A percentile compares a stretch with the other conserved stretches of the same genome.
Evolutionary conservation across 768 basidiomycete species (phyloP).

Genomic region (Russula abietina): DNA sequence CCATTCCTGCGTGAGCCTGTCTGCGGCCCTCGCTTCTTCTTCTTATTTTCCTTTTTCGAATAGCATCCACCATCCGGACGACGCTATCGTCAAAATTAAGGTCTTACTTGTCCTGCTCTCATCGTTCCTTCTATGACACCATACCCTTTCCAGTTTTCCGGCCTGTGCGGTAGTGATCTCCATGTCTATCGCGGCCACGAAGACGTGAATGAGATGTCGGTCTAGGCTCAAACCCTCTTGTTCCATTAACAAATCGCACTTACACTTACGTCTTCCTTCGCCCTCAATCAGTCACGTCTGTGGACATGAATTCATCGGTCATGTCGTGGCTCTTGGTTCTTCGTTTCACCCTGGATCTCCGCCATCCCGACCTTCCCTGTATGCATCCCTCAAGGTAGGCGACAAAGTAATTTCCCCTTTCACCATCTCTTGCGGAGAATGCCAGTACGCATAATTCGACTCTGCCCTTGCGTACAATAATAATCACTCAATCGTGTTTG

Average conservation of each 20-base stretch:
- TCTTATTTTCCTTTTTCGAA: background rate
- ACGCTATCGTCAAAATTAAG: conserved; percentile 71
- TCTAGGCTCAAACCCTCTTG: conserved; percentile 11
- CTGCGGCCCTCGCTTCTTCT: background rate
- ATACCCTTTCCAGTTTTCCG: conserved; percentile 44
- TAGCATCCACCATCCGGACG: conserved; percentile 67
- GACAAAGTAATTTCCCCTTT: conserved; percentile 79
- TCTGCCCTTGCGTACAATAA: background rate
- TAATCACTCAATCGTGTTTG: background rate
- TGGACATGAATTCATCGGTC: conserved; percentile 77
- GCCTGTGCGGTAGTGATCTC: conserved; percentile 68
- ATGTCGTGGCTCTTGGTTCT: conserved; percentile 59
- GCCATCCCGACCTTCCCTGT: conserved; percentile 52
- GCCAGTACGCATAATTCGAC: conserved; percentile 51
- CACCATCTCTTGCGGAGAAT: conserved; percentile 79
- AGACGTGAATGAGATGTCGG: conserved; percentile 48
- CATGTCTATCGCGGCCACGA: conserved; percentile 68
- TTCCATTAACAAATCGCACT: conserved; percentile 3
- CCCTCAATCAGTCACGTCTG: conserved; percentile 45
- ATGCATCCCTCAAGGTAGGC: conserved; percentile 58
- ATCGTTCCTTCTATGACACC: background rate
- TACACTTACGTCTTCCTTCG: conserved; percentile 3
- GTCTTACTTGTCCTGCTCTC: conserved; percentile 33
- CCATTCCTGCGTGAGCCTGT: conserved; percentile 47
- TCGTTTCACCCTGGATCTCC: conserved; percentile 41